Evolutionary conservation across 2,329 filamentous ascomycete species (phyloP), one percentile per base, ranked within the genome.

Genomic region (Chaetomiaceae sp.): DNA sequence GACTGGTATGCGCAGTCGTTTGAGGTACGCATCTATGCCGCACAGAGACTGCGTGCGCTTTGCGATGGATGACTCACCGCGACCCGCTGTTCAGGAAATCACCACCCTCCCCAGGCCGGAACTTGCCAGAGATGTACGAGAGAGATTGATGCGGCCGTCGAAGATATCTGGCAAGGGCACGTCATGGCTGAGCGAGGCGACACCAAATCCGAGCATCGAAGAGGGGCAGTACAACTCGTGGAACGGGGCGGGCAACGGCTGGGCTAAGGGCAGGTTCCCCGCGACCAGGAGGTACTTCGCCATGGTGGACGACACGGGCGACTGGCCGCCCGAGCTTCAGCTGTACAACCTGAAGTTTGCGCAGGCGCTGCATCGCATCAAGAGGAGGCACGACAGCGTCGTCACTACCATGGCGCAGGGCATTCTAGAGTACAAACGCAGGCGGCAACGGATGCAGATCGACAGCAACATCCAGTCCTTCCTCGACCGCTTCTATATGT

Each of bases 1-100:
- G 90, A 97, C 62, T 98, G 93, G 93, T 98, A 98, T 67, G 93
- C 91, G 54, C 93, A 98, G 72, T 98, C 93, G 42, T 98, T 98
- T 62, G 93, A 98, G 81, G 90, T 95, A 78, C 59, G 78, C 46
- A 44, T 42, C 42, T 38, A 43, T 41, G n/a, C n/a, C 14, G 6
- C 15, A 14, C 10, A 30, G 11, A 32, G 9, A 0, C 34, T 6
- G 14, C 38, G n/a, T 4, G 22, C 36, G 17, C 42, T 30, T 12
- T 8, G n/a, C n/a, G 15, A 50, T 48, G 56, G 33, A 61, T 60
- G 60, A 63, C 59, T 66, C 58, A 62, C 52, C 42, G 20, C 19
- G 12, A 19, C 22, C 33, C 6, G 42, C n/a, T 39, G 36, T 43
- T 2, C 57, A 91, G 88, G 93, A 98, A 76, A 94, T 98, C 67